A percentile compares a stretch with the other conserved stretches of the same genome.
phyloP scores from a whole-genome alignment of 441 rosid species.

The Gossypium armourianum region DNA sequence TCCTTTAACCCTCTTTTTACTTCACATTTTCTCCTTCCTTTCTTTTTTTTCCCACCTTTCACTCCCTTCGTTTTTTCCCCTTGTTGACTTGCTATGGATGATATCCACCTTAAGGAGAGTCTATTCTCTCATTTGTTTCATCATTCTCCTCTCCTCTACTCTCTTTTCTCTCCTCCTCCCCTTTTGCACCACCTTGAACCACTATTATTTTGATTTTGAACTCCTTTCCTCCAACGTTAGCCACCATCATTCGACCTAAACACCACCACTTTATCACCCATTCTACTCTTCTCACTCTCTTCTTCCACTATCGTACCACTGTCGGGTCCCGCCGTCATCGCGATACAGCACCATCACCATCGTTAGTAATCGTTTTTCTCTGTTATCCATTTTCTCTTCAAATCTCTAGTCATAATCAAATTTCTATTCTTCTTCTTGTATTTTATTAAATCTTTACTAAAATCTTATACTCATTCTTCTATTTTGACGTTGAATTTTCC shows the following conservation, averaged over 20 bases:
- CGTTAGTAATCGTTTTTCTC: not conserved
- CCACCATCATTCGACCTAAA: not conserved
- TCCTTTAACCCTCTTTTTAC: not conserved
- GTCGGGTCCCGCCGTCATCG: accelerated
- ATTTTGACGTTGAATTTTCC: not conserved
- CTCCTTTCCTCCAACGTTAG: not conserved
- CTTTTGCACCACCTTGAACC: not conserved
- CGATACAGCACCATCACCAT: not conserved
- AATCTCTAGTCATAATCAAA: not conserved
- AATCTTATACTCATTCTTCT: not conserved
- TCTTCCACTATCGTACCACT: not conserved
- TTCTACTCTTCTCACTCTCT: not conserved
- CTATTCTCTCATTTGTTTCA: not conserved
- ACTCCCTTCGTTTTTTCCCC: not conserved
- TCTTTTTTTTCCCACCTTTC: not conserved
- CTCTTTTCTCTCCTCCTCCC: not conserved
- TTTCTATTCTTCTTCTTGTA: not conserved
- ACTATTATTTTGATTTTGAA: too few species aligned
- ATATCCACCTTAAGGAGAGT: not conserved
- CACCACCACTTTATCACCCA: not conserved
- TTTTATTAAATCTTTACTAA: not conserved
- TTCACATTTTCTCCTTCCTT: not conserved
- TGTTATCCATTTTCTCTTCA: not conserved
- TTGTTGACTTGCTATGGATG: not conserved
- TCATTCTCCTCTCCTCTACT: not conserved